Conservation (phyloP, 2,329 filamentous ascomycete species). For the Aspergillus fumigatiaffinis region DNA sequence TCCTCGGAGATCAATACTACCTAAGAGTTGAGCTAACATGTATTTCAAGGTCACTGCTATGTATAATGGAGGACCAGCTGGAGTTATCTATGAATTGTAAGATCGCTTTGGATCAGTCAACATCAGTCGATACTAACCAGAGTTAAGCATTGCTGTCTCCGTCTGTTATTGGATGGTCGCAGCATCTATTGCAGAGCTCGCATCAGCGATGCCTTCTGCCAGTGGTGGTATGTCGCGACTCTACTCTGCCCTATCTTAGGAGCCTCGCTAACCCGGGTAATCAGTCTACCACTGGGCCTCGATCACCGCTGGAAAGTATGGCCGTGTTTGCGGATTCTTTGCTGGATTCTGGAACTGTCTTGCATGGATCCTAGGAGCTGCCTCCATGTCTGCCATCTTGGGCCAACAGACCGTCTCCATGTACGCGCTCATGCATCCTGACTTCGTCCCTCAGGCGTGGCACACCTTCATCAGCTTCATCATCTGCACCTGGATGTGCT, state of each 20-base stretch:
- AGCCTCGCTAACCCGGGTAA: neutral
- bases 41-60: constrained; percentile 45
- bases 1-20: neutral
- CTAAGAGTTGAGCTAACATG: neutral
- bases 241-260: neutral
- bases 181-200: constrained; percentile 58
- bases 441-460: constrained; percentile 52
- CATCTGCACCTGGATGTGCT: constrained; percentile 52
- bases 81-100: constrained; percentile 60
- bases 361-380: constrained; percentile 59
- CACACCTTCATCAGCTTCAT: constrained; percentile 59
- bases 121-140: constrained; percentile 10
- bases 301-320: constrained; percentile 54
- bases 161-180: constrained; percentile 57
- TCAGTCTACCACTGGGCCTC: constrained; percentile 60
- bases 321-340: constrained; percentile 48
- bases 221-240: constrained; percentile 42
- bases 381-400: constrained; percentile 56
- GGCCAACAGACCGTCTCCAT: constrained; percentile 59
- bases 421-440: constrained; percentile 57
- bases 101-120: neutral
- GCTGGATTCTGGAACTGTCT: constrained; percentile 45
- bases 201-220: constrained; percentile 59
- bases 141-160: constrained; percentile 38
- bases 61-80: constrained; percentile 59